These are phyloP conservation scores for Punctularia strigosozonata DNA, from an alignment of 768 basidiomycete genomes.

Conservation along the genomic window DNA sequence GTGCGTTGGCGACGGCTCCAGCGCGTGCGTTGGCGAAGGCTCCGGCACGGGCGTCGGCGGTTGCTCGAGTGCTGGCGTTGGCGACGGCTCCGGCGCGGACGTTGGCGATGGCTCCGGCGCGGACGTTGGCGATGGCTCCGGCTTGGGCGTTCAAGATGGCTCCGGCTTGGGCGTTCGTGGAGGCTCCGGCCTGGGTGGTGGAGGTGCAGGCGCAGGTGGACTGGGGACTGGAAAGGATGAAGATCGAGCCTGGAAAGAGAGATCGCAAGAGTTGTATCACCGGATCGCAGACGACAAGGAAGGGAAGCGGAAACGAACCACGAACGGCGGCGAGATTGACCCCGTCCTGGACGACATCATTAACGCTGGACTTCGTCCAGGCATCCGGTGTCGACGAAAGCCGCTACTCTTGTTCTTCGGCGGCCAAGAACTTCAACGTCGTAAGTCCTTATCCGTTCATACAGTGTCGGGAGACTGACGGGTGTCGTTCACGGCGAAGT, in stretches of 20 bases:
- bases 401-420: not conserved
- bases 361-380: not conserved
- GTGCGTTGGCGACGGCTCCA: too few species aligned
- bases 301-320: not conserved
- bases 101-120: too few species aligned
- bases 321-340: not conserved
- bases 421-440: conserved; percentile 13
- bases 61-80: too few species aligned
- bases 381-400: not conserved
- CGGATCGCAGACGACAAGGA: not conserved
- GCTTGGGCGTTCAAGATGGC: too few species aligned
- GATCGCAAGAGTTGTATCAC: not conserved
- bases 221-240: not conserved
- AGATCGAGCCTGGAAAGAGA: not conserved
- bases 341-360: conserved; percentile 1
- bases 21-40: too few species aligned
- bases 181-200: too few species aligned
- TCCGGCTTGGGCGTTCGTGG: too few species aligned
- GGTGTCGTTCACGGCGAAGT: not conserved
- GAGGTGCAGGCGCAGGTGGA: not conserved
- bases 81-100: too few species aligned
- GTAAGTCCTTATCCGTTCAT: conserved; percentile 6
- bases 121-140: too few species aligned
- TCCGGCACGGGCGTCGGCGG: too few species aligned
- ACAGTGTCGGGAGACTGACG: not conserved